Conservation (phyloP, 345 rosid genomes). For the Reutealis trisperma region DNA sequence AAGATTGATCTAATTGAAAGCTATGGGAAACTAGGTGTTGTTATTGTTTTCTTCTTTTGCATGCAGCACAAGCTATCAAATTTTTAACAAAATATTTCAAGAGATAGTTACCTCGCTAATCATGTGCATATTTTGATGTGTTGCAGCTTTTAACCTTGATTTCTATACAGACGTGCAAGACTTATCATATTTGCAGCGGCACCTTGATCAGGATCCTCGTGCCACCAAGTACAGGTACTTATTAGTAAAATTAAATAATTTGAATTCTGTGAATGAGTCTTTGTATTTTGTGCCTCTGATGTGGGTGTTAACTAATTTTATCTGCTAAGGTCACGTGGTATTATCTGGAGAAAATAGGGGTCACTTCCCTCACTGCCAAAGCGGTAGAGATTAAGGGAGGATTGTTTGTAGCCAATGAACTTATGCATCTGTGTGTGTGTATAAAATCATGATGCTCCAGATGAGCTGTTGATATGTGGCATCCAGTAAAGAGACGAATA, state of each 20-base stretch:
- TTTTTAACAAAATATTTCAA: not conserved
- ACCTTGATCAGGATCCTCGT: conserved; percentile 77
- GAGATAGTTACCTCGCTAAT: not conserved
- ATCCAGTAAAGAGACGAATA: not conserved
- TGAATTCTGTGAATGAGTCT: not conserved
- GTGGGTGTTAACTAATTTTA: not conserved
- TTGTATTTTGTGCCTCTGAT: not conserved
- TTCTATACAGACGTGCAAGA: conserved; percentile 91
- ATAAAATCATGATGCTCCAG: not conserved
- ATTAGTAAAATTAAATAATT: conserved; percentile 2
- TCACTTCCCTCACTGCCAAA: not conserved
- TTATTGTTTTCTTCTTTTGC: not conserved
- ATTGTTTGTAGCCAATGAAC: not conserved
- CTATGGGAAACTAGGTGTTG: conserved; percentile 84
- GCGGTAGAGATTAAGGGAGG: not conserved
- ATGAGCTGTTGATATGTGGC: not conserved
- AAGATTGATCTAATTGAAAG: conserved; percentile 87
- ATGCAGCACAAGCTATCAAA: not conserved
- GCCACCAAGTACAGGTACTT: conserved; percentile 81
- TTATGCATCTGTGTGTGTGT: not conserved
- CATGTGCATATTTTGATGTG: conserved; percentile 11
- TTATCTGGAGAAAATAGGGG: not conserved
- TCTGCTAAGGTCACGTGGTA: not conserved
- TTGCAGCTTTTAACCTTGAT: conserved; percentile 78
- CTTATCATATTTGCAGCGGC: conserved; percentile 68